Evolutionary conservation across 192 early-diverging fungal genomes (phyloP).

Genomic region (Gorgonomyces haynaldii): DNA sequence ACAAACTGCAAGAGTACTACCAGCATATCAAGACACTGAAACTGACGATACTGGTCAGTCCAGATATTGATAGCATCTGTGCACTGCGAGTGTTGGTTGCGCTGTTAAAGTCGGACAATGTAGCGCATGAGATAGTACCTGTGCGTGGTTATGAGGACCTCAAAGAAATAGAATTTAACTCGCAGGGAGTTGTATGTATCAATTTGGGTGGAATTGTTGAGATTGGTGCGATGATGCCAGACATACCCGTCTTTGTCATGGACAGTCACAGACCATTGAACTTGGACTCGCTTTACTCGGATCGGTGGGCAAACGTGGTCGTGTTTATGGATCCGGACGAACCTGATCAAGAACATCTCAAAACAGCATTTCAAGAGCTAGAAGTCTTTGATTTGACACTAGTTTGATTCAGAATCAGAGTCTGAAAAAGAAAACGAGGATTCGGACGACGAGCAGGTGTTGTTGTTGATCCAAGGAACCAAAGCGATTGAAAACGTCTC

Average conservation of each 20-base stretch:
- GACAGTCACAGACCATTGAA: slow-evolving; percentile 85
- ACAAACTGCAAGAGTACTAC: too few relatives aligned
- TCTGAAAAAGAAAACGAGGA: neutral
- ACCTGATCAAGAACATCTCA: slow-evolving; percentile 50
- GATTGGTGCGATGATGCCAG: slow-evolving; percentile 46
- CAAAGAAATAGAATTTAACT: neutral
- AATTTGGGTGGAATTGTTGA: slow-evolving; percentile 82
- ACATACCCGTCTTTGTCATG: slow-evolving; percentile 63
- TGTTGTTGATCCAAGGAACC: neutral
- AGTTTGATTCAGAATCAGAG: neutral
- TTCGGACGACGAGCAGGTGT: neutral
- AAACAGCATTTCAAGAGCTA: slow-evolving; percentile 55
- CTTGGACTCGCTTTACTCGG: slow-evolving; percentile 68
- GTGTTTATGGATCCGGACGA: slow-evolving; percentile 81
- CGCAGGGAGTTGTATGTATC: slow-evolving; percentile 16
- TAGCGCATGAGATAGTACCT: slow-evolving; percentile 4
- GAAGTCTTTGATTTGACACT: slow-evolving; percentile 37
- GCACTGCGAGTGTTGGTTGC: slow-evolving; percentile 1
- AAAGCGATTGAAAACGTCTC: too few relatives aligned
- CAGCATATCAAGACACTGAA: too few relatives aligned
- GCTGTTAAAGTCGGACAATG: slow-evolving; percentile 1
- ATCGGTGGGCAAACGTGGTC: slow-evolving; percentile 39
- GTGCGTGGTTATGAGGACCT: slow-evolving; percentile 4
- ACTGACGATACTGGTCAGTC: neutral
- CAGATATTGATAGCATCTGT: slow-evolving; percentile 5